Evolutionary conservation across 2,329 filamentous ascomycete species (phyloP).

Genomic region (Metarhizium sp.): DNA sequence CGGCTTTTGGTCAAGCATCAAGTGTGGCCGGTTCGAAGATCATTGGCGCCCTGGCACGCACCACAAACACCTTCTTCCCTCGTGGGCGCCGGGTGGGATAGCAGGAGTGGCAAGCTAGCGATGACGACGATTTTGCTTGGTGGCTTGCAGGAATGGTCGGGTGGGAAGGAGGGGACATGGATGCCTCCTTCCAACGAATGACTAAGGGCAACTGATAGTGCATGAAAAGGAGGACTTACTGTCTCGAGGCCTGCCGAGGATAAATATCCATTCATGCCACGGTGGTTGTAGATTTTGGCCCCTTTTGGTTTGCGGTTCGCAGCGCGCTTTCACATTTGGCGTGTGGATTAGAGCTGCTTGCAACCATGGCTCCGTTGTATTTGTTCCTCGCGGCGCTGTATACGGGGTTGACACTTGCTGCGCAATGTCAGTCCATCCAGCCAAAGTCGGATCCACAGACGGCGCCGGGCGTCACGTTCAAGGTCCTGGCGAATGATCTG

Average conservation of each 20-base stretch:
- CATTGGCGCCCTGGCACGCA: no score
- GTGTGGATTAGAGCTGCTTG: background rate
- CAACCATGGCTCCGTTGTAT: background rate
- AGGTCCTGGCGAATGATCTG: conserved; percentile 17
- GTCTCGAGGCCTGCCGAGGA: background rate
- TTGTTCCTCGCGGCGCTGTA: background rate
- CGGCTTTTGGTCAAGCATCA: background rate
- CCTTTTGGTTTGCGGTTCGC: background rate
- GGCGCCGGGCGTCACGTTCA: conserved; percentile 16
- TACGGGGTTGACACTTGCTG: background rate
- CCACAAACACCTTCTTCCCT: no score
- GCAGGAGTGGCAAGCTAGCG: background rate
- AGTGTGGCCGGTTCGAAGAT: background rate
- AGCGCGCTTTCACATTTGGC: no score
- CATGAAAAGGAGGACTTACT: no score
- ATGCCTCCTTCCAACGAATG: background rate
- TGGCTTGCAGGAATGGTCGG: background rate
- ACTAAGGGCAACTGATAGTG: no score
- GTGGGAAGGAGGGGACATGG: background rate
- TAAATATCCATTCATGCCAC: background rate
- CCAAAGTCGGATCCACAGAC: conserved; percentile 10
- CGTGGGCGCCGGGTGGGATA: background rate
- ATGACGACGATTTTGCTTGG: background rate
- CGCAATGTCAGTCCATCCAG: conserved; percentile 5
- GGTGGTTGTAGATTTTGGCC: background rate